These are phyloP conservation scores for Crithidia acanthocephali DNA, from an alignment of 208 protist genomes.

Conservation along the genomic window DNA sequence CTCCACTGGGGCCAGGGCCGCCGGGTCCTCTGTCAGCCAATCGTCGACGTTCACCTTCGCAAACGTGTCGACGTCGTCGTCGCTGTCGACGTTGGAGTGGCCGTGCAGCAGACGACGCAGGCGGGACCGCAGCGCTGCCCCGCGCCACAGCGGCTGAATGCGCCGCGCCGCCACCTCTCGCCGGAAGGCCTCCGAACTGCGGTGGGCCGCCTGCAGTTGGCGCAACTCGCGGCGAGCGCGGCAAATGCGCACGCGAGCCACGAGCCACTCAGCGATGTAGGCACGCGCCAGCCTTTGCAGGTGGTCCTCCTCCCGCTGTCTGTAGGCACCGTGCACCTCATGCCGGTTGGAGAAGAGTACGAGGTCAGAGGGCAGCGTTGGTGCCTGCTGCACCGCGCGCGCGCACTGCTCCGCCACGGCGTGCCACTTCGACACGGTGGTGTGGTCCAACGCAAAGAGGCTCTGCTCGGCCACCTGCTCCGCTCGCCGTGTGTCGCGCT, in stretches of 20 bases:
- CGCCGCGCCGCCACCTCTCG: slow-evolving; percentile 56
- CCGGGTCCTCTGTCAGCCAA: slow-evolving; percentile 22
- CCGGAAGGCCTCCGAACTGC: slow-evolving; percentile 33
- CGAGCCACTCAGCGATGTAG: slow-evolving; percentile 31
- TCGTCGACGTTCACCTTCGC: slow-evolving; percentile 52
- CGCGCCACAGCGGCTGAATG: slow-evolving; percentile 89
- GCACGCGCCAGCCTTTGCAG: slow-evolving; percentile 11
- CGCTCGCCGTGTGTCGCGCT: slow-evolving; percentile 18
- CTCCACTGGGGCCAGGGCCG: slow-evolving; percentile 27
- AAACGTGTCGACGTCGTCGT: slow-evolving; percentile 55
- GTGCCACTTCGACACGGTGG: slow-evolving; percentile 6
- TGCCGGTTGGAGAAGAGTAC: slow-evolving; percentile 13
- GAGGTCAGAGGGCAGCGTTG: neutral
- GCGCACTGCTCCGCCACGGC: neutral
- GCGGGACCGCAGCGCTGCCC: slow-evolving; percentile 72
- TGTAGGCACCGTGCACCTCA: slow-evolving; percentile 18
- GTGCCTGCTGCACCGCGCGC: neutral
- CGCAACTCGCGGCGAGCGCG: slow-evolving; percentile 15
- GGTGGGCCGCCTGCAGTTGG: neutral
- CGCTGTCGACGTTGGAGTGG: slow-evolving; percentile 15
- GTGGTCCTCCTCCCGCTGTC: slow-evolving; percentile 12
- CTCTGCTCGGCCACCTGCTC: slow-evolving; percentile 3
- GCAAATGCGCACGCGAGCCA: slow-evolving; percentile 11
- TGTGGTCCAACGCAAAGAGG: slow-evolving; percentile 14
- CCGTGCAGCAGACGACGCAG: slow-evolving; percentile 57